A percentile compares a stretch with the other conserved stretches of the same genome.
Conservation (phyloP, 2,329 filamentous ascomycete species). For the Arthrobotrys sinensis region DNA sequence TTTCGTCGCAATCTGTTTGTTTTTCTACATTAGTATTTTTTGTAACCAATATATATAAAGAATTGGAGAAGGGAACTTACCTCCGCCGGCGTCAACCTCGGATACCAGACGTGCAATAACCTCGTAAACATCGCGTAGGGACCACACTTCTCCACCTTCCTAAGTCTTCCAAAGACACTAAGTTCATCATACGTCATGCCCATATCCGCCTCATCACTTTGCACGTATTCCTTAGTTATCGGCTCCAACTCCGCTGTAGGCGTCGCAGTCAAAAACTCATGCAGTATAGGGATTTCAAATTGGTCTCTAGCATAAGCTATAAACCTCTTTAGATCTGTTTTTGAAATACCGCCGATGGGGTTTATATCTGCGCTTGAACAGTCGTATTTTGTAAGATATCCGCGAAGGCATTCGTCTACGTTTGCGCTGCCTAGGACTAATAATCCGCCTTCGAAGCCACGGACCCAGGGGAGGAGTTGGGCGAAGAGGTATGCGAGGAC, state of each 20-base stretch:
- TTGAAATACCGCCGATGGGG: conserved; percentile 75
- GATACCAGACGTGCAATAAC: conserved; percentile 71
- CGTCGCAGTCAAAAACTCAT: conserved; percentile 76
- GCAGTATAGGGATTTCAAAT: conserved; percentile 77
- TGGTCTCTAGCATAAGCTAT: conserved; percentile 75
- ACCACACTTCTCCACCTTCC: conserved; percentile 71
- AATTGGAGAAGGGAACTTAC: conserved; percentile 66
- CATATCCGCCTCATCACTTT: conserved; percentile 72
- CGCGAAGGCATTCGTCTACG: conserved; percentile 72
- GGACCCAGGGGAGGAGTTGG: conserved; percentile 75
- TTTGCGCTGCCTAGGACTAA: conserved; percentile 79
- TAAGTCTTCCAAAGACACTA: conserved; percentile 67
- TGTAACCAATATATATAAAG: no score
- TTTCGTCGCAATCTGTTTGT: conserved; percentile 70
- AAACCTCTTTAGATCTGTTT: conserved; percentile 80
- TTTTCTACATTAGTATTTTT: not conserved
- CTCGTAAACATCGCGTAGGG: conserved; percentile 71
- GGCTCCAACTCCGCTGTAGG: conserved; percentile 75
- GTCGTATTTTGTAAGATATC: conserved; percentile 82
- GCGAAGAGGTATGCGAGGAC: conserved; percentile 77
- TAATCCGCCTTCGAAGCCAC: conserved; percentile 74
- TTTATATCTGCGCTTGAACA: conserved; percentile 74
- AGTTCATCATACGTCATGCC: conserved; percentile 72
- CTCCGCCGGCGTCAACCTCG: conserved; percentile 67
- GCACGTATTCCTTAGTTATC: conserved; percentile 68